phyloP scores from a whole-genome alignment of 805 yeast genomes.

The Saccharomycopsis vini region DNA sequence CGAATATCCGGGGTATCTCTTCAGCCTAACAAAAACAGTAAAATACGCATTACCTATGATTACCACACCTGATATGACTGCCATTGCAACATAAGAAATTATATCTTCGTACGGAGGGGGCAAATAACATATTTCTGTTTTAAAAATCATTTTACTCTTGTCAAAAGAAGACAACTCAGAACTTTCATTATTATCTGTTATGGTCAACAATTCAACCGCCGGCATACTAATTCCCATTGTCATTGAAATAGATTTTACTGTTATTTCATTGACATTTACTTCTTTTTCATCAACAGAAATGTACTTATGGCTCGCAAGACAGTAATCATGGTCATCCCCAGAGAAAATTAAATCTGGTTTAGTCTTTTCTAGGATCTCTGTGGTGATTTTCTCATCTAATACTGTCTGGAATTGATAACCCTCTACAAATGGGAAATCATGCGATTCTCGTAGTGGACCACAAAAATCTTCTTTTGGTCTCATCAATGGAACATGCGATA shows the following conservation, averaged over 20 bases:
- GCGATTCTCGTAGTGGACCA: constrained; percentile 70
- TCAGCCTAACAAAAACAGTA: neutral
- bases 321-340: constrained; percentile 97
- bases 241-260: constrained; percentile 87
- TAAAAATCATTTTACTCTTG: constrained; percentile 18
- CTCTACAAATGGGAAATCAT: constrained; percentile 53
- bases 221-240: constrained; percentile 84
- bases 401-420: constrained; percentile 91
- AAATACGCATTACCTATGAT: constrained; percentile 8
- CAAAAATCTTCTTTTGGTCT: constrained; percentile 58
- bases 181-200: constrained; percentile 35
- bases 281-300: constrained; percentile 21
- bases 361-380: constrained; percentile 46
- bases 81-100: constrained; percentile 26
- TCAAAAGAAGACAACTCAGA: neutral
- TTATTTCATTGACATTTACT: constrained; percentile 43
- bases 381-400: constrained; percentile 49
- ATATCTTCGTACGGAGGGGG: constrained; percentile 45
- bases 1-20: constrained; percentile 4
- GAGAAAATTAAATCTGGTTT: constrained; percentile 67
- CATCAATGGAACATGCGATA: constrained; percentile 84
- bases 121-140: constrained; percentile 45
- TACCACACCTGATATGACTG: constrained; percentile 18
- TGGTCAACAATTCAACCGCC: constrained; percentile 73
- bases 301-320: constrained; percentile 56